Conservation (phyloP, 2,329 filamentous ascomycete genomes). For the Fusarium azukiicola region DNA sequence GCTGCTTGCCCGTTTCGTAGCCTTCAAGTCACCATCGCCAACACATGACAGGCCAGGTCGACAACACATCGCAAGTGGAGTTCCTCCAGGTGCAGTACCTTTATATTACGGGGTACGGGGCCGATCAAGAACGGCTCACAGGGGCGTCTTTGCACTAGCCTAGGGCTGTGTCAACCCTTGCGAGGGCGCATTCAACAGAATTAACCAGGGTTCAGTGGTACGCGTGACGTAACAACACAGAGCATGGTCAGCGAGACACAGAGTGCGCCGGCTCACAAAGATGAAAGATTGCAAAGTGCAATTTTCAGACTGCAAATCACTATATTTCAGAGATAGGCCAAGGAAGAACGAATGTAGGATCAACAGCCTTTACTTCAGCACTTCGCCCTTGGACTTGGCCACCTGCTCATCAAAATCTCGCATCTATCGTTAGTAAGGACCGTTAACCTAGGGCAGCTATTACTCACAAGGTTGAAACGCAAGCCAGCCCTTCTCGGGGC, state of each 20-base stretch:
- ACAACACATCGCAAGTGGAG: neutral
- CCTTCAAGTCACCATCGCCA: neutral
- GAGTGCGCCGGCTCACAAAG: too few relatives aligned
- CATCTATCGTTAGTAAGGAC: neutral
- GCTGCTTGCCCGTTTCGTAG: neutral
- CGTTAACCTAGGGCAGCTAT: neutral
- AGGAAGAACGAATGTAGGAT: neutral
- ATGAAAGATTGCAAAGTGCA: too few relatives aligned
- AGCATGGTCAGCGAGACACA: too few relatives aligned
- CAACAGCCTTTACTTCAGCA: neutral
- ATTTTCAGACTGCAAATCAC: too few relatives aligned
- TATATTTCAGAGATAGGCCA: too few relatives aligned
- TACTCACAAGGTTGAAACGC: constrained; percentile 13
- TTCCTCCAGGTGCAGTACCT: neutral
- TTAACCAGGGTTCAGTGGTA: too few relatives aligned
- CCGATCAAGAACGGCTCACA: neutral
- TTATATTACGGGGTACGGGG: neutral
- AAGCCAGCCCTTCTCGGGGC: constrained; percentile 5
- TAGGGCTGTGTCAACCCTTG: neutral
- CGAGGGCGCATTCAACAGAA: too few relatives aligned
- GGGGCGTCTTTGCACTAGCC: neutral
- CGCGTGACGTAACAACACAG: too few relatives aligned
- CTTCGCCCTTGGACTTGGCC: neutral
- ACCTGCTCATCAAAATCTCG: neutral
- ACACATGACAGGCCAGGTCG: neutral